Evolutionary conservation across 225 moss, liverwort and hornwort genomes (phyloP).

Genomic region (Physcomitrellopsis africana): DNA sequence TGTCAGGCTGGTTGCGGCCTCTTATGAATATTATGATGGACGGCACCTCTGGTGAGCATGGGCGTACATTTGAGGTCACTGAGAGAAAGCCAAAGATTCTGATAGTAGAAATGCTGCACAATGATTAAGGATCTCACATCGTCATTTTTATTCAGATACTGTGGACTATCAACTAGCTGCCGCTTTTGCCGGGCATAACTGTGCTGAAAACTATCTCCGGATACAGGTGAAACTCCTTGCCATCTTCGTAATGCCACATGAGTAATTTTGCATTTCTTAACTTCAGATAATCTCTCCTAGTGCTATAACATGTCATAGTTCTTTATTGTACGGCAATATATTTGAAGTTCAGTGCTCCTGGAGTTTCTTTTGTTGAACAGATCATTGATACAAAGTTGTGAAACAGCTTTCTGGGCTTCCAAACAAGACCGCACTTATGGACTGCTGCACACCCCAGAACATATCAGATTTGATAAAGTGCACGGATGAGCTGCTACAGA

Average conservation of each 20-base stretch:
- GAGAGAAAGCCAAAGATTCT: not conserved
- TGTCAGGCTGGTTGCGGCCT: conserved; percentile 95
- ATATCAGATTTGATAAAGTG: conserved; percentile 66
- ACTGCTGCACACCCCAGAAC: conserved; percentile 74
- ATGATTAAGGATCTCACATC: not conserved
- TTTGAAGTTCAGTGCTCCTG: not conserved
- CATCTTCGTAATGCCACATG: not conserved
- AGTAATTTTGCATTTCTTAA: not conserved
- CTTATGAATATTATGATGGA: conserved; percentile 97
- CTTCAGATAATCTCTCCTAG: too few relatives aligned
- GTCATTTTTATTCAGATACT: conserved; percentile 62
- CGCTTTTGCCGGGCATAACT: conserved; percentile 90
- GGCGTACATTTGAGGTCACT: not conserved
- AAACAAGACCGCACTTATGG: conserved; percentile 78
- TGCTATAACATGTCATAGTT: too few relatives aligned
- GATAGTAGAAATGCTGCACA: too few relatives aligned
- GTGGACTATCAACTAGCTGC: conserved; percentile 95
- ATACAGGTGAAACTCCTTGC: conserved; percentile 68
- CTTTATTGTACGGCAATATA: not conserved
- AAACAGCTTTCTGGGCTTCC: conserved; percentile 83
- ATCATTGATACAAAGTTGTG: not conserved
- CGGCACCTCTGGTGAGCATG: conserved; percentile 78
- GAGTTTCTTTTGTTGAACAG: not conserved
- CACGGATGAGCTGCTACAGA: conserved; percentile 68
- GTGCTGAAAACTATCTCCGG: conserved; percentile 85